Percentiles rank a stretch among this genome's conserved stretches.
These are phyloP conservation scores for Ascobolus immersus DNA, from an alignment of 495 filamentous ascomycete species.

Conservation along the genomic window DNA sequence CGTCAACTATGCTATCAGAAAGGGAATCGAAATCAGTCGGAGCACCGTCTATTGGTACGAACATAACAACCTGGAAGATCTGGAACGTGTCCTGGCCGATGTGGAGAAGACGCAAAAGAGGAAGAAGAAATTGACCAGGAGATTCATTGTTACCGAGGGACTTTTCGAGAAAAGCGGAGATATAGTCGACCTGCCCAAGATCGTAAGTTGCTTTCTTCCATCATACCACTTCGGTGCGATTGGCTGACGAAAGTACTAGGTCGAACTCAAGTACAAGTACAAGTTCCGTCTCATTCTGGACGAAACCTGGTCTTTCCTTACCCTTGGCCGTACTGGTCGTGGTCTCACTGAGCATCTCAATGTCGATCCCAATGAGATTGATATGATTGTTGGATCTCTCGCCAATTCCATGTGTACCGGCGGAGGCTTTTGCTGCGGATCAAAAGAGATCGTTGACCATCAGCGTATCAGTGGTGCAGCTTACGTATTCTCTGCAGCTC, in stretches of 20 bases:
- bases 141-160: slow-evolving; percentile 92
- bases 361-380: slow-evolving; percentile 66
- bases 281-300: slow-evolving; percentile 95
- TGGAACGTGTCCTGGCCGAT: slow-evolving; percentile 63
- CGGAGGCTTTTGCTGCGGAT: slow-evolving; percentile 84
- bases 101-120: slow-evolving; percentile 60
- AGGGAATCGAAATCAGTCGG: slow-evolving; percentile 76
- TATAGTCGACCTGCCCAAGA: slow-evolving; percentile 54
- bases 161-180: slow-evolving; percentile 81
- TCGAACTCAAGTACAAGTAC: slow-evolving; percentile 78
- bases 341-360: slow-evolving; percentile 90
- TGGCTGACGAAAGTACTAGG: slow-evolving; percentile 22
- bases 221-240: not conserved
- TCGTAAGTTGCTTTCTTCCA: slow-evolving; percentile 29
- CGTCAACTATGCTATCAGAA: slow-evolving; percentile 79
- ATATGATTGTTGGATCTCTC: slow-evolving; percentile 88
- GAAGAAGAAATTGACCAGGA: slow-evolving; percentile 68
- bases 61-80: slow-evolving; percentile 84
- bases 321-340: slow-evolving; percentile 69
- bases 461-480: slow-evolving; percentile 73
- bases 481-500: slow-evolving; percentile 83
- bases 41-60: slow-evolving; percentile 83
- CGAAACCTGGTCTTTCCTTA: slow-evolving; percentile 89
- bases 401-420: slow-evolving; percentile 74
- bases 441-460: slow-evolving; percentile 73